Base-by-base conservation (phyloP, 2,329 filamentous ascomycete genomes). In the Monosporascus sp. region DNA sequence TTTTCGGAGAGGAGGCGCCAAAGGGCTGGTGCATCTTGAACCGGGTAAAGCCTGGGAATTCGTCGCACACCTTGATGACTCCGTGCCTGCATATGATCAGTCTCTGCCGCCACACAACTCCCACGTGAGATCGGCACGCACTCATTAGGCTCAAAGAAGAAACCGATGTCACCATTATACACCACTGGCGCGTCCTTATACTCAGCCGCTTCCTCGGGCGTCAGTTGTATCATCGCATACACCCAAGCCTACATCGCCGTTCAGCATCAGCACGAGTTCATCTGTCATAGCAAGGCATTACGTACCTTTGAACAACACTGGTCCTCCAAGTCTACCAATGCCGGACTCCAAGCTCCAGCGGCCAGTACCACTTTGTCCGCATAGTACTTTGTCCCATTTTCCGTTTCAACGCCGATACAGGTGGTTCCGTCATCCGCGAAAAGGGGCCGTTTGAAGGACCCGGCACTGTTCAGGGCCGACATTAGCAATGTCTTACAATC, bases 111-210 rank as follows among this genome's bases (percentile, higher is more conserved):
- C 11, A n/a, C 31, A 17, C 5, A 17, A 39, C 18, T 8, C 5
- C 17, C 17, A n/a, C 17, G 17, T 7, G 14, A 25, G 22, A 46
- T 46, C 9, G n/a, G n/a, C 17, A 52, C 57, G 45, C 60, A 68
- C 63, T 73, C 72, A 48, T 72, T 71, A 1, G 72, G 71, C 52
- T 78, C 75, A 62, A 78, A 77, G 63, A 77, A 77, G 64, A 78
- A 78, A 1, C 75, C 75, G 31, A 72, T 64, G 5, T 73, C 72
- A 44, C 74, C 69, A 37, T 78, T 73, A 57, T 77, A 77, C 1
- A 78, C 64, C 0, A 77, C 73, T 0, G 75, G 75, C 0, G 68
- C 59, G 44, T 67, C 60, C 52, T 71, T 74, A 62, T 75, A 77
- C n/a, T 65, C 58, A 2, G 65, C 65, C 0, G 69, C 68, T 60